Percentiles rank a stretch among this genome's conserved stretches.
phyloP scores from a whole-genome alignment of 169 alveolate species.

The Plasmodium malariae region DNA sequence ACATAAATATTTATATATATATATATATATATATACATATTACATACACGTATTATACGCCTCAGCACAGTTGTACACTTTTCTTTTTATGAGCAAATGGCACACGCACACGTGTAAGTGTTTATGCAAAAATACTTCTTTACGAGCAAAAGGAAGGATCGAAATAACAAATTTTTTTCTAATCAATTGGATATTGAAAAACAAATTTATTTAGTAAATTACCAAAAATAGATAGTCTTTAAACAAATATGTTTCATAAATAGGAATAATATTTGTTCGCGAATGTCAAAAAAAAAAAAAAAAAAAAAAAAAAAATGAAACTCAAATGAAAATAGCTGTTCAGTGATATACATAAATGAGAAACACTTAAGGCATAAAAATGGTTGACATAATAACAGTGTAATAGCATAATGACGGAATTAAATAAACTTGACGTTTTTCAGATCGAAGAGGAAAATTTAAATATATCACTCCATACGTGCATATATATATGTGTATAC shows the following conservation, averaged over 20 bases:
- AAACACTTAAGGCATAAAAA: not conserved
- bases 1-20: no score
- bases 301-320: no score
- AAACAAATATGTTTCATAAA: constrained; percentile 24
- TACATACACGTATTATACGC: not conserved
- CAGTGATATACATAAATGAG: not conserved
- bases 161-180: constrained; percentile 21
- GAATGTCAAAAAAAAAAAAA: no score
- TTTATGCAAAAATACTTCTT: no score
- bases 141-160: not conserved
- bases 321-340: not conserved
- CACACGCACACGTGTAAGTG: no score
- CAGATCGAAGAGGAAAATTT: constrained; percentile 1
- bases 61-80: not conserved
- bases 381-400: not conserved
- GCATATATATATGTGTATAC: not conserved
- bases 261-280: no score
- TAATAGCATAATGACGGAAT: not conserved
- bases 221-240: constrained; percentile 34
- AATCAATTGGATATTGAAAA: constrained; percentile 5
- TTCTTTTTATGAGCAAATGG: not conserved
- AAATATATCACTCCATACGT: not conserved
- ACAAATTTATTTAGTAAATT: constrained; percentile 32
- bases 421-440: not conserved
- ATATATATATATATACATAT: not conserved